These are phyloP conservation scores for Ustilago hordei DNA, from an alignment of 1,284 basidiomycete species.

Conservation along the genomic window DNA sequence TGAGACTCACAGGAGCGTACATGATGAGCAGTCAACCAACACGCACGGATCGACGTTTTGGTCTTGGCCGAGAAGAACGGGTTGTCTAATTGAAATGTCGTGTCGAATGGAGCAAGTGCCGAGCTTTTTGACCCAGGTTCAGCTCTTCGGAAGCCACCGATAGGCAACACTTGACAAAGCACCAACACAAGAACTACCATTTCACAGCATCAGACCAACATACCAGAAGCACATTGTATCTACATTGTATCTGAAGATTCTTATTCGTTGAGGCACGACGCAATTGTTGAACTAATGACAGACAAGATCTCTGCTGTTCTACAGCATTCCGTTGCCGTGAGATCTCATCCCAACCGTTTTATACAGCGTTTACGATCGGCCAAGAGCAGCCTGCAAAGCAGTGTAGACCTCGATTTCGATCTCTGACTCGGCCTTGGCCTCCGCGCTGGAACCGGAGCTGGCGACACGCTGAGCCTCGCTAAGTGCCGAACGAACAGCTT, in stretches of 20 bases:
- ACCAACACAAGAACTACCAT: neutral
- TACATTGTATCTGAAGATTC: slow-evolving; percentile 15
- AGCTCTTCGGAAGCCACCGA: too few species aligned
- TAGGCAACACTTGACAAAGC: neutral
- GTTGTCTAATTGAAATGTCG: too few species aligned
- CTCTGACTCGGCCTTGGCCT: slow-evolving; percentile 91
- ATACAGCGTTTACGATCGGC: slow-evolving; percentile 44
- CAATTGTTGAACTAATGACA: neutral
- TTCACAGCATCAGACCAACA: neutral
- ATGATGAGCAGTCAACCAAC: too few species aligned
- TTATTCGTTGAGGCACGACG: slow-evolving; percentile 11
- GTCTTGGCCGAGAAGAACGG: too few species aligned
- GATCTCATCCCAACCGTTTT: neutral
- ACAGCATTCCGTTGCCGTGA: neutral
- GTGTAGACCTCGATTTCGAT: slow-evolving; percentile 97
- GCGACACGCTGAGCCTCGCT: slow-evolving; percentile 88
- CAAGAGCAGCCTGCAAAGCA: slow-evolving; percentile 86
- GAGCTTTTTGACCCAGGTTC: too few species aligned
- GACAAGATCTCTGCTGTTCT: neutral
- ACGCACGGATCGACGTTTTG: too few species aligned
- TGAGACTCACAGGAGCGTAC: neutral
- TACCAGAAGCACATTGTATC: neutral
- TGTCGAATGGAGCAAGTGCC: too few species aligned
- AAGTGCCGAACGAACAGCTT: slow-evolving; percentile 89
- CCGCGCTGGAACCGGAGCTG: slow-evolving; percentile 85